Conservation (phyloP, 1,284 basidiomycete genomes). For the Wolfiporia cocos region DNA sequence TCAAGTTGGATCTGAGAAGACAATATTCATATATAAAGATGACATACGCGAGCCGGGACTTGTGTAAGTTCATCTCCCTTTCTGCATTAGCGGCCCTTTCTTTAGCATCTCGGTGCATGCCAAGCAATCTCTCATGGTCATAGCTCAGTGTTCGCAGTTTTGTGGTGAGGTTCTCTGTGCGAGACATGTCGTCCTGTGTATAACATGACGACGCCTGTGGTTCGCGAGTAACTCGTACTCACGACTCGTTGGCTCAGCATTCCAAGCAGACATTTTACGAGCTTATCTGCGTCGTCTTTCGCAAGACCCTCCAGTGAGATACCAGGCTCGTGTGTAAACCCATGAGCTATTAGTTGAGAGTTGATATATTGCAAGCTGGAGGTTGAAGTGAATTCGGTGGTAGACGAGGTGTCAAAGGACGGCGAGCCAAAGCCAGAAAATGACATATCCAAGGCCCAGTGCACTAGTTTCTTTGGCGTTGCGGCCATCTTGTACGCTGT, state of each 20-base stretch:
- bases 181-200: constrained; percentile 69
- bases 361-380: constrained; percentile 64
- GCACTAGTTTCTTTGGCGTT: constrained; percentile 26
- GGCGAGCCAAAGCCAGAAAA: constrained; percentile 24
- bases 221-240: constrained; percentile 26
- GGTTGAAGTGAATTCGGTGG: constrained; percentile 21
- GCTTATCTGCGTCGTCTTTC: constrained; percentile 53
- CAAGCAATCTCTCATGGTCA: constrained; percentile 73
- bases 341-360: constrained; percentile 74
- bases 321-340: constrained; percentile 62
- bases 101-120: constrained; percentile 51
- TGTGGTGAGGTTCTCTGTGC: constrained; percentile 72
- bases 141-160: constrained; percentile 77
- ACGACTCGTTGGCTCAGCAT: constrained; percentile 79
- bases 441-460: constrained; percentile 27
- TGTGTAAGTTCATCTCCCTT: constrained; percentile 66
- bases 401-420: constrained; percentile 22
- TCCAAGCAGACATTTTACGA: constrained; percentile 72
- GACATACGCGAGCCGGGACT: constrained; percentile 64
- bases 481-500: constrained; percentile 1
- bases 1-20: background rate
- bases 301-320: constrained; percentile 56
- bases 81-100: constrained; percentile 64
- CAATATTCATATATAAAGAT: background rate
- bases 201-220: background rate